Evolutionary conservation across 2,329 filamentous ascomycete genomes (phyloP).

Genomic region (Sarocladiaceae sp.): DNA sequence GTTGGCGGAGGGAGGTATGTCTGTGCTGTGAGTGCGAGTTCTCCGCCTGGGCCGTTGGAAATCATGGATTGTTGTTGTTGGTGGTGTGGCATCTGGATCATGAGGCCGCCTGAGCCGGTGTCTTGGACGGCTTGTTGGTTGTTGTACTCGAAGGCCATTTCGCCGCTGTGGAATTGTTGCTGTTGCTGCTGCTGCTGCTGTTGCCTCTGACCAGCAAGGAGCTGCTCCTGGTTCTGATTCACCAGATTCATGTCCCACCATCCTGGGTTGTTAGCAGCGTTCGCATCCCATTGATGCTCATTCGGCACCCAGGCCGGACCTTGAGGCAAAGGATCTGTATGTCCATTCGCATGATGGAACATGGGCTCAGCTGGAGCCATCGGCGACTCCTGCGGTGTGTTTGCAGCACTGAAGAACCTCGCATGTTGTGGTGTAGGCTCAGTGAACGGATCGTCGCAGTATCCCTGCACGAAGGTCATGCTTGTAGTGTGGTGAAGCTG

Average conservation of each 20-base stretch:
- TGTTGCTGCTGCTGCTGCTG: conserved; percentile 17
- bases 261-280: conserved; percentile 20
- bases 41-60: conserved; percentile 20
- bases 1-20: conserved; percentile 30
- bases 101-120: conserved; percentile 35
- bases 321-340: conserved; percentile 6
- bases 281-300: conserved; percentile 12
- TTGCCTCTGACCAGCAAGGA: conserved; percentile 26
- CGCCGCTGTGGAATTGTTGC: conserved; percentile 24
- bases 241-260: conserved; percentile 14
- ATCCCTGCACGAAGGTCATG: conserved; percentile 30
- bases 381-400: conserved; percentile 3
- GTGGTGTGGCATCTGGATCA: conserved; percentile 51
- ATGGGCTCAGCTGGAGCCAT: neutral
- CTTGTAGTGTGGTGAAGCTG: conserved; percentile 21
- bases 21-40: conserved; percentile 26
- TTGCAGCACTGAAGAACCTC: conserved; percentile 21
- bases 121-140: conserved; percentile 22
- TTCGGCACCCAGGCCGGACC: neutral
- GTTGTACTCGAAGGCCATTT: conserved; percentile 36
- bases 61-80: conserved; percentile 28
- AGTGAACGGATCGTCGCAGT: conserved; percentile 34
- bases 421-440: conserved; percentile 21
- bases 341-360: neutral
- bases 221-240: conserved; percentile 15